Evolutionary conservation across 2,329 filamentous ascomycete genomes (phyloP).

Genomic region (Aureobasidium sp.): DNA sequence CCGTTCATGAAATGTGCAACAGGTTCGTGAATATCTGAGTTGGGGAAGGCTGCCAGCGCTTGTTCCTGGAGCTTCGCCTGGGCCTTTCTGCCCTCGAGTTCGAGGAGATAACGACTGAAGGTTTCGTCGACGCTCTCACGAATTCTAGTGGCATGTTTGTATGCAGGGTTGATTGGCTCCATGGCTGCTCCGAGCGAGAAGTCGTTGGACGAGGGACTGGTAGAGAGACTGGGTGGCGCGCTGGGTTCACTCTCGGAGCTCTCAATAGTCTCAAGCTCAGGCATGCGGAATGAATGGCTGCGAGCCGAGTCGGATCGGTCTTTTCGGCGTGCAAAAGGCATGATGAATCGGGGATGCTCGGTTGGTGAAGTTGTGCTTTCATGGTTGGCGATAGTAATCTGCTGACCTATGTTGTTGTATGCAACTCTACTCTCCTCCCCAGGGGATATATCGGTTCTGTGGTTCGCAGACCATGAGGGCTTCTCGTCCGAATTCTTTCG

Average conservation of each 20-base stretch:
- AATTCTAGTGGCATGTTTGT: conserved; percentile 47
- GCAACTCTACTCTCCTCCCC: conserved; percentile 24
- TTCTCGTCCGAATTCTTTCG: conserved; percentile 57
- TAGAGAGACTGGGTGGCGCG: conserved; percentile 16
- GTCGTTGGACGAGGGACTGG: conserved; percentile 34
- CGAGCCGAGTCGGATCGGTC: conserved; percentile 19
- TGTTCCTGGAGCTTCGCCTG: conserved; percentile 72
- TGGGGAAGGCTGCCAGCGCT: conserved; percentile 68
- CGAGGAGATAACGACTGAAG: conserved; percentile 68
- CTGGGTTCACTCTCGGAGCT: conserved; percentile 44
- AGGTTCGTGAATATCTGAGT: conserved; percentile 58
- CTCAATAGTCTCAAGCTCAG: conserved; percentile 53
- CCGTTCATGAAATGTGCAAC: conserved; percentile 65
- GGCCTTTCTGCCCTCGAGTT: conserved; percentile 70
- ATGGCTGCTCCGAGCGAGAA: conserved; percentile 42
- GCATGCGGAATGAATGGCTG: conserved; percentile 51
- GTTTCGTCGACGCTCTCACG: conserved; percentile 65
- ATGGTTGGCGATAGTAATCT: neutral
- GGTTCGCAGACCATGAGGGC: conserved; percentile 54
- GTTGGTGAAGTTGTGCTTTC: neutral
- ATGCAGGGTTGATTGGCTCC: conserved; percentile 28
- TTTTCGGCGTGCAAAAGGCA: conserved; percentile 16
- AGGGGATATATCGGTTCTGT: conserved; percentile 65
- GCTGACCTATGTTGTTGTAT: conserved; percentile 11
- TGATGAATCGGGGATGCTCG: neutral